Evolutionary conservation across 345 rosid species (phyloP).

Genomic region (Camelina laxa): DNA sequence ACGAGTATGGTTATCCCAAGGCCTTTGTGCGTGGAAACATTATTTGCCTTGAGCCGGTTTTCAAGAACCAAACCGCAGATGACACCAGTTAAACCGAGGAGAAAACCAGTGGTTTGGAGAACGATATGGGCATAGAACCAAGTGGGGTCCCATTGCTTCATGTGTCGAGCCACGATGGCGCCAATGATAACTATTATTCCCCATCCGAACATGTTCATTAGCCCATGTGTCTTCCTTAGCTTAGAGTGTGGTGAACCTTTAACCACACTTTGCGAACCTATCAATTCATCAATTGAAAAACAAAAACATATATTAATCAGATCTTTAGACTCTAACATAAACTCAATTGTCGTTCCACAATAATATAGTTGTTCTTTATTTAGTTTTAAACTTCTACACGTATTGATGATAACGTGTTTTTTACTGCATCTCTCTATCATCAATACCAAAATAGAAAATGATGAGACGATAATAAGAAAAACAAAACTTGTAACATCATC

Average conservation of each 20-base stretch:
- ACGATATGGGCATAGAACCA: conserved; percentile 73
- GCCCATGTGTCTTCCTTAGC: conserved; percentile 75
- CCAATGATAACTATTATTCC: conserved; percentile 74
- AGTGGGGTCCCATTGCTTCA: conserved; percentile 63
- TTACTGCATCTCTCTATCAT: conserved; percentile 7
- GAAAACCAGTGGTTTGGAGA: conserved; percentile 60
- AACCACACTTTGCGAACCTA: conserved; percentile 42
- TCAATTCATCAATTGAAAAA: neutral
- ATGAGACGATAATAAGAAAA: neutral
- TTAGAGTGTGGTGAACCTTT: conserved; percentile 39
- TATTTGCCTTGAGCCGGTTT: conserved; percentile 42
- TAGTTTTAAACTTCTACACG: neutral
- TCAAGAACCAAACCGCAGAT: conserved; percentile 64
- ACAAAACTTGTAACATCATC: neutral
- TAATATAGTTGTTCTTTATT: neutral
- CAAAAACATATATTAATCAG: neutral
- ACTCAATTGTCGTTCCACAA: neutral
- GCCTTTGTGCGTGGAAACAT: conserved; percentile 65
- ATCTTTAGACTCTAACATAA: too few relatives aligned
- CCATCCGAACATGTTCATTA: conserved; percentile 77
- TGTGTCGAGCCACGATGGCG: conserved; percentile 60
- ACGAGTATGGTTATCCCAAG: conserved; percentile 75
- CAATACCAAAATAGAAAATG: neutral
- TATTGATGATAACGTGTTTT: neutral
- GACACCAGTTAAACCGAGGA: conserved; percentile 63